phyloP scores from a whole-genome alignment of 129 eudicot genomes.

The Calendula officinalis region DNA sequence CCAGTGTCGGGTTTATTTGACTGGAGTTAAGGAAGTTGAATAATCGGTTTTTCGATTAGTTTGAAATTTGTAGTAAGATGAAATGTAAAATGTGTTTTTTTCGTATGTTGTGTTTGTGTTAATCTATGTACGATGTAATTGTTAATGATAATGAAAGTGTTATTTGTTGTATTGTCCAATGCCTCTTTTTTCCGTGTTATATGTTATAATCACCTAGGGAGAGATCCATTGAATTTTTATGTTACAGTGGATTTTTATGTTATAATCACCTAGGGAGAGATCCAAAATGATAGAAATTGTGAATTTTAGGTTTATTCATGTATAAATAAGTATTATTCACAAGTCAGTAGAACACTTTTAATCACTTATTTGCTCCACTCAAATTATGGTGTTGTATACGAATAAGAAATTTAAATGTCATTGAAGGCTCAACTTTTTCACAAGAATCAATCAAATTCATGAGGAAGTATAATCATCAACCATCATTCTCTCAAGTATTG shows the following conservation, averaged over 20 bases:
- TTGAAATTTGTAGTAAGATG: slow-evolving; percentile 7
- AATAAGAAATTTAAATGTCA: not conserved
- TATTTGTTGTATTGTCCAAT: slow-evolving; percentile 1
- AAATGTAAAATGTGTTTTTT: slow-evolving; percentile 18
- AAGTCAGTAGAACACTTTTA: no score
- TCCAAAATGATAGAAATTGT: no score
- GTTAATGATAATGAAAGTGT: slow-evolving; percentile 31
- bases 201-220: no score
- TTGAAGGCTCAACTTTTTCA: not conserved
- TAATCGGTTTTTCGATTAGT: slow-evolving; percentile 14
- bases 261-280: no score
- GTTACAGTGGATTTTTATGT: no score
- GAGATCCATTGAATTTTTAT: no score
- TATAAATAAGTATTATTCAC: no score
- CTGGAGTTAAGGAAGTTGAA: no score
- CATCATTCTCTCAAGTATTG: slow-evolving; percentile 4
- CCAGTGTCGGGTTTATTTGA: no score
- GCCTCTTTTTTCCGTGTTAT: not conserved
- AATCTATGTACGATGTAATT: slow-evolving; percentile 26
- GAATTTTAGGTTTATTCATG: no score
- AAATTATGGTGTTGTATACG: no score
- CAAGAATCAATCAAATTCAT: not conserved
- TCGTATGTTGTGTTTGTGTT: slow-evolving; percentile 19
- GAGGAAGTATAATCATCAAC: slow-evolving; percentile 1
- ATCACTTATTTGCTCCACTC: no score